Evolutionary conservation across 805 yeast genomes (phyloP).

Genomic region (Kockiozyma suomiensis): DNA sequence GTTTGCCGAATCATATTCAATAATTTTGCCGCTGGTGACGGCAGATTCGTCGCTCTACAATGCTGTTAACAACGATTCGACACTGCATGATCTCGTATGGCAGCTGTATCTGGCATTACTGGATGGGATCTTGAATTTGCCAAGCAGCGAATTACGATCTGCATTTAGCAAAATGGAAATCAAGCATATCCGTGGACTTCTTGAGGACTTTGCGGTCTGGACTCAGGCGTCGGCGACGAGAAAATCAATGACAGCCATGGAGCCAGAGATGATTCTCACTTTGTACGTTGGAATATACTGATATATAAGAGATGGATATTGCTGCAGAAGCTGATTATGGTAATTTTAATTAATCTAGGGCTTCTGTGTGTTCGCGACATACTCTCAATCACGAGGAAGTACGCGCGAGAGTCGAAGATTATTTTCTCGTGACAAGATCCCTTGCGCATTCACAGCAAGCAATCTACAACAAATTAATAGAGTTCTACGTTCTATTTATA

Average conservation of each 20-base stretch:
- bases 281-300: constrained; percentile 13
- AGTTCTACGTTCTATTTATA: constrained; percentile 17
- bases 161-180: constrained; percentile 16
- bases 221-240: neutral
- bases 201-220: constrained; percentile 14
- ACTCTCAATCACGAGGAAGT: neutral
- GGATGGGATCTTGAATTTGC: constrained; percentile 16
- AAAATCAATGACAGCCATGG: neutral
- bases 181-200: neutral
- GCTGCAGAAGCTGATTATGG: too few species aligned
- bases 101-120: constrained; percentile 23
- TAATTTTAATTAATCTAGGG: neutral
- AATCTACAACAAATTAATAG: constrained; percentile 6
- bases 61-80: neutral
- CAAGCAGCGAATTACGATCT: neutral
- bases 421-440: neutral
- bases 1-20: constrained; percentile 20
- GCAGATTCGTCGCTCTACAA: constrained; percentile 6
- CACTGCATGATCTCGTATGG: constrained; percentile 19
- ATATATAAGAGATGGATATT: too few species aligned
- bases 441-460: neutral
- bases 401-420: constrained; percentile 5
- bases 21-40: constrained; percentile 14
- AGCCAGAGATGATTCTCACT: neutral
- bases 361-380: constrained; percentile 14